Base-by-base conservation (phyloP, 306 rosid species). In the cucumber (Cucumis sativus) region DNA sequence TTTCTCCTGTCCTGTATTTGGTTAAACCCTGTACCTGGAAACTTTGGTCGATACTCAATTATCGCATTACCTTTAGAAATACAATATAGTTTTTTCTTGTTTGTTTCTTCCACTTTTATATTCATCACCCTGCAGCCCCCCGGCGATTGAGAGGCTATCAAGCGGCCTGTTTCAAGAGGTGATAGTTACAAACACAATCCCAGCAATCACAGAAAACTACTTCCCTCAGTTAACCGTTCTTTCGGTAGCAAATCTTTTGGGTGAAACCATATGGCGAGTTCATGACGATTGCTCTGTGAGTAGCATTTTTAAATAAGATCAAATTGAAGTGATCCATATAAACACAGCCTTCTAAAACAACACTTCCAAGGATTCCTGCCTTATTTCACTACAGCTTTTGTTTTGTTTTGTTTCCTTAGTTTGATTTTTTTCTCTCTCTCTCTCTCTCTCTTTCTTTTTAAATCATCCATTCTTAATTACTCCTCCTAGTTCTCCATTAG, bases 221-320 rank as follows among this genome's bases (percentile, higher is more conserved):
- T 93, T 93, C 82, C 97, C 98, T 10, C 96, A 93, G 82, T 87
- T 93, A 85, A 93, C 98, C 15, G 90, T 93, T 63, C 98, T 93
- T 77, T 87, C 96, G 39, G 98, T 93, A 30, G 98, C 98, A 75
- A 93, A 91, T 77, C 73, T 93, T 75, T 83, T 93, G 92, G 98
- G 97, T 57, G 98, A 93, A 88, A 93, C 98, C 47, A 93, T 93
- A 77, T 93, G 98, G 98, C 96, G 98, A 35, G 85, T 93, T 78
- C 97, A 93, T 37, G 98, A 85, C 78, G 97, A 93, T 79, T 80
- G 83, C 83, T 93, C 98, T 60, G 96, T 93, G 72, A 93, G 98
- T 80, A 93, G 98, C 87, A 91, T 93, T 86, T 93, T 93, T 83
- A 95, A 73, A 52, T 73, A 52, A 73, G 10, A 30, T 45, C 61